Base-by-base conservation (phyloP, 2,329 filamentous ascomycete species). In the Fusarium caatingaense region DNA sequence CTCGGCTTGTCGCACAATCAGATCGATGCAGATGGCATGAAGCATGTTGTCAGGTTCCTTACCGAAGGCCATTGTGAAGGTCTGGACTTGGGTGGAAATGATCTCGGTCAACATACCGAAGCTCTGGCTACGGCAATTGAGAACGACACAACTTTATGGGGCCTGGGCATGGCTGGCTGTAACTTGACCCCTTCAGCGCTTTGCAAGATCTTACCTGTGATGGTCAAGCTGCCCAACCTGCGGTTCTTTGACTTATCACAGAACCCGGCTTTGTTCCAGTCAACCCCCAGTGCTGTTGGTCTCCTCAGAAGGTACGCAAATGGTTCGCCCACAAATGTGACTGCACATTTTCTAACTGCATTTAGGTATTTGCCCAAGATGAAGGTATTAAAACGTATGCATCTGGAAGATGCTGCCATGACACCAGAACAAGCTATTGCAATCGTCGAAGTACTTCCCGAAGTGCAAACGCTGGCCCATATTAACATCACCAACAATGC, bases 241-340 rank as follows among this genome's bases (percentile, higher is more conserved):
- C 90, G 92, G 21, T 98, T 98, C 77, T 89, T 99, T 63, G 96
- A 98, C 78, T 84, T 99, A 37, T 97, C 93, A 8, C 93, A 97
- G 75, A 98, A 98, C 73, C 92, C 87, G 32, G 89, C 89, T 21
- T 84, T 99, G 18, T 97, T 97, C 77, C 87, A 89, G 55, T 84
- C 85, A 6, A 85, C 91, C 44, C 90, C 92, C n/a, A 93, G 89
- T 74, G 92, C 92, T 4, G 85, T 96, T 34, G 86, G 87, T 7
- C 82, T 93, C 6, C 84, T 98, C 58, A 87, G 96, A 73, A 93
- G 92, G 81, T 96, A 77, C 71, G 85, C 79, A 23, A n/a, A 11
- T 16, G 10, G n/a, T 16, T 37, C 15, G 16, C 16, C n/a, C 25
- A 25, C 27, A 12, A 12, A 10, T 30, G 20, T 15, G 16, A 23